Conservation (phyloP, 371 early-diverging fungal species). For the Apophysomyces trapeziformis region DNA sequence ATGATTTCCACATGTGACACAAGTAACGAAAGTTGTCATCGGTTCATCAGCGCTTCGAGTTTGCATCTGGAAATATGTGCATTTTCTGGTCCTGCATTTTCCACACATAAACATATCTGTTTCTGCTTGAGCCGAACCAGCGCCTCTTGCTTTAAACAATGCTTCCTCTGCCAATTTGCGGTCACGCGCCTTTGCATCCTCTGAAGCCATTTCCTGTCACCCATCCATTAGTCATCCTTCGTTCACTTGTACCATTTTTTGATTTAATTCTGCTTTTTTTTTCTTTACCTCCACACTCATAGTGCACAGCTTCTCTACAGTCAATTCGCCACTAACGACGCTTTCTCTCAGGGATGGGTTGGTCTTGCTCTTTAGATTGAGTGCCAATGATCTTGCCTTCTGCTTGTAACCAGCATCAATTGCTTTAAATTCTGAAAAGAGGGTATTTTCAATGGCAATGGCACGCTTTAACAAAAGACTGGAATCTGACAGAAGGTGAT, state of each 20-base stretch:
- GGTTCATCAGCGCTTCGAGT: slow-evolving; percentile 98
- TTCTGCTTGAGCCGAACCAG: slow-evolving; percentile 78
- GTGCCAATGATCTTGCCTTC: slow-evolving; percentile 79
- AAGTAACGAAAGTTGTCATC: slow-evolving; percentile 96
- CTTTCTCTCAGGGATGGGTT: slow-evolving; percentile 81
- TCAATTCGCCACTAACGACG: slow-evolving; percentile 74
- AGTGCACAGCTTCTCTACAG: slow-evolving; percentile 67
- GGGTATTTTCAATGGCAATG: slow-evolving; percentile 66
- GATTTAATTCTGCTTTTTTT: background rate
- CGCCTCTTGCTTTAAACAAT: slow-evolving; percentile 82
- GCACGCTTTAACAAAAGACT: slow-evolving; percentile 67
- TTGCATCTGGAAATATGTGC: slow-evolving; percentile 95
- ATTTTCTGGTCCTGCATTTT: slow-evolving; percentile 88
- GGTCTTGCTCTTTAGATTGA: slow-evolving; percentile 83
- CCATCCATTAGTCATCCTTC: background rate
- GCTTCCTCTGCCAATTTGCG: slow-evolving; percentile 73
- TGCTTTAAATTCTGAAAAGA: slow-evolving; percentile 58
- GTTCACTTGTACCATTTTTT: background rate
- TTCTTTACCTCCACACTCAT: slow-evolving; percentile 72
- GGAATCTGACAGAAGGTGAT: slow-evolving; percentile 48
- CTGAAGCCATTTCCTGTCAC: slow-evolving; percentile 83
- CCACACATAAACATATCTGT: slow-evolving; percentile 97
- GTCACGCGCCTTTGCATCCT: slow-evolving; percentile 76
- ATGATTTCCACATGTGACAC: slow-evolving; percentile 79
- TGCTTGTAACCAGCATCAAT: slow-evolving; percentile 72